Evolutionary conservation across 148 eudicot species (phyloP).

Genomic region (Selenicereus undatus): DNA sequence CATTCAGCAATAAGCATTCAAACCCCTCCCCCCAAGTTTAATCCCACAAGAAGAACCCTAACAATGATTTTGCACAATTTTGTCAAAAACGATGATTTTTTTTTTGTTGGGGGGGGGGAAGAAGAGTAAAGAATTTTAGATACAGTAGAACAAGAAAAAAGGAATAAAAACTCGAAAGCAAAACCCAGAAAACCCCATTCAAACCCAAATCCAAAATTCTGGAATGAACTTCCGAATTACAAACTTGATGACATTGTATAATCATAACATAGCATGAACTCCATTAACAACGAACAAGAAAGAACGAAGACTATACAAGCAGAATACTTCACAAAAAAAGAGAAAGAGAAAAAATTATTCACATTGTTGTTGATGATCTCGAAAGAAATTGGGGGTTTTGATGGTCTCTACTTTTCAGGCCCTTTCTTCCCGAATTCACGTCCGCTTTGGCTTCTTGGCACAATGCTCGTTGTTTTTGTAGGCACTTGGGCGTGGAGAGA

Average conservation of each 20-base stretch:
- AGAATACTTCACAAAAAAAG: background rate
- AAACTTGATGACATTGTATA: background rate
- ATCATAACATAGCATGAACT: background rate
- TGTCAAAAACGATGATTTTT: background rate
- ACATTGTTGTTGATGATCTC: background rate
- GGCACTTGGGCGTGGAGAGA: background rate
- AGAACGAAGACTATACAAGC: background rate
- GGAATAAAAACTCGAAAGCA: background rate
- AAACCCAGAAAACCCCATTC: background rate
- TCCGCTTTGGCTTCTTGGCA: background rate
- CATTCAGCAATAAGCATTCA: background rate
- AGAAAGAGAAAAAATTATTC: background rate
- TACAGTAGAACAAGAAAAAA: background rate
- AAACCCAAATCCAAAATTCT: background rate
- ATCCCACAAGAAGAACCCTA: constrained; percentile 1
- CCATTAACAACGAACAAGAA: background rate
- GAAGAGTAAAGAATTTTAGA: too few relatives aligned
- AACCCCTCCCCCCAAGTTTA: background rate
- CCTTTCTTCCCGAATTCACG: constrained; percentile 3
- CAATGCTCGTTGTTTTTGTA: constrained; percentile 1
- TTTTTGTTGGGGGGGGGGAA: too few relatives aligned
- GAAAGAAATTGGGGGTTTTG: background rate
- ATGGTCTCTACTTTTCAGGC: background rate
- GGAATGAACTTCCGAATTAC: background rate
- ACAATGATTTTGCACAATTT: background rate